phyloP scores from a whole-genome alignment of 164 flowering plant genomes.

The Vitis cinerea region DNA sequence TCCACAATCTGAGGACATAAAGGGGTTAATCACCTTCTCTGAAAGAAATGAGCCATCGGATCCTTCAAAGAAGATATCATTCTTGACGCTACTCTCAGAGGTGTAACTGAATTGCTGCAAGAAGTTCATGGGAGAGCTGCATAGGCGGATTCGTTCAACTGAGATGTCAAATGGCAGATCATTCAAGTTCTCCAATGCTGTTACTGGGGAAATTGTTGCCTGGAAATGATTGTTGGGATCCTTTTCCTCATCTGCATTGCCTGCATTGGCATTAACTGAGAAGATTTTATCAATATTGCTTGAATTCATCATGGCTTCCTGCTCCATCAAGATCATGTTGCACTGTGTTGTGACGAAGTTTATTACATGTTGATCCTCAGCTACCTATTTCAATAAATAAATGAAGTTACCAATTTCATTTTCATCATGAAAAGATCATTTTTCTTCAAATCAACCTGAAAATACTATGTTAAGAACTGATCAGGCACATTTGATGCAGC shows the following conservation, averaged over 20 bases:
- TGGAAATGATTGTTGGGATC: constrained; percentile 16
- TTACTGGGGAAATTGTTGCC: constrained; percentile 21
- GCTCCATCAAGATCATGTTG: constrained; percentile 34
- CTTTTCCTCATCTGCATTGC: constrained; percentile 9
- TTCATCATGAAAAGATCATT: too few species aligned
- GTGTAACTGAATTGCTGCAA: constrained; percentile 25
- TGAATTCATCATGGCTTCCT: constrained; percentile 28
- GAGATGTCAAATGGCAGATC: constrained; percentile 22
- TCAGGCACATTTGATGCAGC: too few species aligned
- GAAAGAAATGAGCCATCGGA: constrained; percentile 20
- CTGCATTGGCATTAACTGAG: not conserved
- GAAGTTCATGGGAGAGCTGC: constrained; percentile 39
- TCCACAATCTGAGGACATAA: constrained; percentile 23
- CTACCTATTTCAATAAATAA: constrained; percentile 29
- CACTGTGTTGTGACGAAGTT: constrained; percentile 50
- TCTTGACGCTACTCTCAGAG: constrained; percentile 18
- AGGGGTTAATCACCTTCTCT: constrained; percentile 13
- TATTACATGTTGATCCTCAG: constrained; percentile 56
- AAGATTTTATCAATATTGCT: constrained; percentile 21
- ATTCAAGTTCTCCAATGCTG: constrained; percentile 22
- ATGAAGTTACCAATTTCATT: too few species aligned
- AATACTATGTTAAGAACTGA: not conserved
- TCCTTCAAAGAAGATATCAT: constrained; percentile 30
- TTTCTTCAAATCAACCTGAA: not conserved
- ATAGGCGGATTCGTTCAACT: constrained; percentile 25